A percentile compares a stretch with the other conserved stretches of the same genome.
These are phyloP conservation scores for Sugiyamaella smithiae DNA, from an alignment of 805 yeast genomes.

Conservation along the genomic window DNA sequence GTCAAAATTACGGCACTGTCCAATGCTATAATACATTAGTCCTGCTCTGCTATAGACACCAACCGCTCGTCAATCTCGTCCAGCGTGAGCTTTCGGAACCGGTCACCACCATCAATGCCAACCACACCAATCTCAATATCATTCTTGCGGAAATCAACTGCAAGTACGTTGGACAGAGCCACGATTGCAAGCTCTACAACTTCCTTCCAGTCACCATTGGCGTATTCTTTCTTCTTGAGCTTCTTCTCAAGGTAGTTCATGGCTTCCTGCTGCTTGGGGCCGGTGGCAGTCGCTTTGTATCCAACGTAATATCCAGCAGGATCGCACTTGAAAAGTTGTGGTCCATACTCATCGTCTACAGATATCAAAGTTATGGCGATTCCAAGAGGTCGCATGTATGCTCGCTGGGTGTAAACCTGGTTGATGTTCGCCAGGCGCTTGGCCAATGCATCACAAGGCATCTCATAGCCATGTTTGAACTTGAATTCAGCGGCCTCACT, in stretches of 20 bases:
- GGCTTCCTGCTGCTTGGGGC: slow-evolving; percentile 97
- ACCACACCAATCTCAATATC: slow-evolving; percentile 95
- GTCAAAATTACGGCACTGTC: background rate
- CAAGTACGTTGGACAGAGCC: slow-evolving; percentile 79
- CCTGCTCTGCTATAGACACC: slow-evolving; percentile 94
- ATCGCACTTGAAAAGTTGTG: slow-evolving; percentile 86
- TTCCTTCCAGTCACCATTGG: slow-evolving; percentile 80
- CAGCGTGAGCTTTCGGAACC: slow-evolving; percentile 65
- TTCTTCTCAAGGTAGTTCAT: slow-evolving; percentile 86
- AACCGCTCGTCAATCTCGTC: slow-evolving; percentile 95
- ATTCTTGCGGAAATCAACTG: slow-evolving; percentile 90
- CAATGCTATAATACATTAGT: slow-evolving; percentile 40
- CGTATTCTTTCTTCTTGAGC: slow-evolving; percentile 67
- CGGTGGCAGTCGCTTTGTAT: slow-evolving; percentile 88
- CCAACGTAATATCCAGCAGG: slow-evolving; percentile 97
- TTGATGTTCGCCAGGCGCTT: slow-evolving; percentile 94
- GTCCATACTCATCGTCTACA: slow-evolving; percentile 87
- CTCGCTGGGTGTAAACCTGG: slow-evolving; percentile 95
- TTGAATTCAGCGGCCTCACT: slow-evolving; percentile 95
- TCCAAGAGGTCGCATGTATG: slow-evolving; percentile 97
- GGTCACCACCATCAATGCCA: slow-evolving; percentile 46
- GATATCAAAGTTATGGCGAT: slow-evolving; percentile 87
- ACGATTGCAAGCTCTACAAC: slow-evolving; percentile 88
- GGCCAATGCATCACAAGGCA: slow-evolving; percentile 91
- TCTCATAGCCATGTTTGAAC: slow-evolving; percentile 92